Evolutionary conservation across 2,329 filamentous ascomycete genomes (phyloP), one percentile per base, ranked within the genome.

Genomic region (Xylariaceae sp.): DNA sequence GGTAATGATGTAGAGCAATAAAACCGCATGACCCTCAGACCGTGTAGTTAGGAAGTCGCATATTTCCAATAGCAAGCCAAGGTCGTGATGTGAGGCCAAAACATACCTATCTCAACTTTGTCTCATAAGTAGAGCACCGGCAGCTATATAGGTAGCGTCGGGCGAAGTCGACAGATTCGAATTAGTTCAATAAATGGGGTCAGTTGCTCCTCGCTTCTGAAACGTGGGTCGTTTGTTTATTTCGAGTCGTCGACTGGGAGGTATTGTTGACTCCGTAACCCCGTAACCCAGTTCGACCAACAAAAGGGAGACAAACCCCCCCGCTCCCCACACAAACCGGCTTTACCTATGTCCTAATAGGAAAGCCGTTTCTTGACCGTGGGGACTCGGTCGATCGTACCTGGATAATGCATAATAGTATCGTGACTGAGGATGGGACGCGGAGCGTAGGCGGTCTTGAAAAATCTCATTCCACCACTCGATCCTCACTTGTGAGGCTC

Each of bases 391-490:
- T 54, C 56, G 50, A 54, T 47, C 55, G 39, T 41, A 41, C 31
- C 26, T 29, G 29, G n/a, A 32, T 27, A 34, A 44, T 31, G 30
- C 39, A 47, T 11, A 31, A 8, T 45, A 11, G 41, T 37, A 41
- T 52, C 35, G 35, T 37, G 19, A 31, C 32, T 57, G 53, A 54
- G 54, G 53, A 61, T 63, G 58, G 55, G 57, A 58, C 42, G 59
- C 43, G 51, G 45, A 55, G 43, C 27, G 39, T n/a, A 49, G 50
- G 31, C 55, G 29, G 40, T 54, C 54, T 50, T 54, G 43, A 32
- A 11, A 45, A 34, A 32, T 7, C 47, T 40, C 53, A 32, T 48
- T 50, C 47, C 41, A 54, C 48, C 39, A 51, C 47, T 27, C 45
- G 9, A 51, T 26, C 30, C 32, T 52, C 26, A 42, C 46, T 37